Conservation (phyloP, 495 filamentous ascomycete species). For the Lasiosphaeriaceae sp. region DNA sequence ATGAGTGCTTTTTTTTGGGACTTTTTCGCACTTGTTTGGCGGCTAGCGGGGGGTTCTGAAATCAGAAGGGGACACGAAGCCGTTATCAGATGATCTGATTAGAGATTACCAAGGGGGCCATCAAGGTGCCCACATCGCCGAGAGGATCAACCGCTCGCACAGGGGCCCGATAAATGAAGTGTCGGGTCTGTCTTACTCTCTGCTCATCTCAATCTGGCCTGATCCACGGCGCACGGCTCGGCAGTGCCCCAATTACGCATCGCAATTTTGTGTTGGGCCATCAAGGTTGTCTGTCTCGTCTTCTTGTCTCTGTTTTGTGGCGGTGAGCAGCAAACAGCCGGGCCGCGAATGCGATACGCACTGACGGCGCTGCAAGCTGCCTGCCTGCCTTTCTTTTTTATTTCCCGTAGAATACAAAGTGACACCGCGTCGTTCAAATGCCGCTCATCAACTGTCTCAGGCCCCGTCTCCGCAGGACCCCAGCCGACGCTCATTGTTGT, state of each 20-base stretch:
- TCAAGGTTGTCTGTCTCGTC: too few relatives aligned
- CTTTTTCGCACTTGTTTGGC: too few relatives aligned
- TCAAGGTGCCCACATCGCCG: not conserved
- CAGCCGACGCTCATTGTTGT: too few relatives aligned
- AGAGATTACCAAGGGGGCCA: not conserved
- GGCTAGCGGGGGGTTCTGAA: too few relatives aligned
- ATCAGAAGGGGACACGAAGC: not conserved
- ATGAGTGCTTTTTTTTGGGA: too few relatives aligned
- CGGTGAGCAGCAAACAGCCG: too few relatives aligned
- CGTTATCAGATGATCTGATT: not conserved
- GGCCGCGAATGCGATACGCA: too few relatives aligned
- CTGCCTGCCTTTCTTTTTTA: not conserved
- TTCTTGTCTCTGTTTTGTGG: too few relatives aligned
- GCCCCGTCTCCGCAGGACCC: too few relatives aligned
- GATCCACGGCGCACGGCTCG: not conserved
- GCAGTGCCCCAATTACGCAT: not conserved
- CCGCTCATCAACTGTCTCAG: not conserved
- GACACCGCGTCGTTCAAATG: not conserved
- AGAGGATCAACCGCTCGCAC: too few relatives aligned
- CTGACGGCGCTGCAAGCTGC: not conserved
- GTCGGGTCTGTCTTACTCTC: not conserved
- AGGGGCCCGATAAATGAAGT: not conserved
- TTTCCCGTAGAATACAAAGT: not conserved
- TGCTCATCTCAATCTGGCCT: not conserved
- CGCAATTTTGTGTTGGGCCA: not conserved